Base-by-base conservation (phyloP, 129 eudicot species). In the Chrysanthemum makinoi region DNA sequence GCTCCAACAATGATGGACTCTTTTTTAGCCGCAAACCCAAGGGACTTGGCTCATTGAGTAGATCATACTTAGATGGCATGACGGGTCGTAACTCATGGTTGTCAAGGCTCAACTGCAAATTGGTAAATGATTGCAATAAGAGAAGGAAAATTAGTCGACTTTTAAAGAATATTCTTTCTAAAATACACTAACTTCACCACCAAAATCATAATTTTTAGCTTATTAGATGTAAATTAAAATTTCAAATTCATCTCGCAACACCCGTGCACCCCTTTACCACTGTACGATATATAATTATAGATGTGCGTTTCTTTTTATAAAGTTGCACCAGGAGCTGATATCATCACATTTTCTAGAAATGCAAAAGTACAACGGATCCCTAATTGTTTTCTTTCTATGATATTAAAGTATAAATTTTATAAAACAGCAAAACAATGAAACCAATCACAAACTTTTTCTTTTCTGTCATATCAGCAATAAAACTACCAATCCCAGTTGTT, bases 21-120 rank as follows among this genome's bases (percentile, higher is more conserved):
- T 86, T 85, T 53, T 68, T 80, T 44, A 94, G 69, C 62, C 76
- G 62, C 84, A 90, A 84, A 16, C 98, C 96, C 83, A 94, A 75
- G 0, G 96, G 97, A 54, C 93, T 55, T 39, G 95, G 85, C 77
- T 87, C 90, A 18, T 80, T 80, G 9, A 89, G 87, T 2, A 85
- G 86, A 62, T 85, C 67, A 77, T 47, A 77, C 5, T 76, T 84
- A n/a, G 76, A 64, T 44, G 83, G 74, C 16, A 79, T 53, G 17
- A 70, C 20, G 0, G 65, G 47, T 28, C 30, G 30, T 24, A 54
- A 81, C n/a, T 66, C 81, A 56, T 71, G 30, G 60, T 16, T 72
- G 19, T 75, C 79, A 10, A 62, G 35, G 72, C 70, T 68, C 81
- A 49, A 39, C 91, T 89, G 86, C 81, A 62, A 46, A 71, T 52